Evolutionary conservation across 2,329 filamentous ascomycete species (phyloP).

Genomic region (Paecilomyces niveus): DNA sequence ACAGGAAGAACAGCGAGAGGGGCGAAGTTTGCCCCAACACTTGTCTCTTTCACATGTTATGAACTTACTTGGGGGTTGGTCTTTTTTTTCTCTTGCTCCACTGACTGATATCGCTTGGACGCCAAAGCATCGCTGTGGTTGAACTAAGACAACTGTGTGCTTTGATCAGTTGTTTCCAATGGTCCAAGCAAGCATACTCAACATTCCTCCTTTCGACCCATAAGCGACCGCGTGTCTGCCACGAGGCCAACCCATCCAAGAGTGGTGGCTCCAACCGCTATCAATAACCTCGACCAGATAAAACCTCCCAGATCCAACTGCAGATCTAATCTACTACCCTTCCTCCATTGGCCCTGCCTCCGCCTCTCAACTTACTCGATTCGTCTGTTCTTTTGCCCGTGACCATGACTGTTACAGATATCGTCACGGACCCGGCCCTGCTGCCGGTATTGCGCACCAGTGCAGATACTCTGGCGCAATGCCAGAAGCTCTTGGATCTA

Average conservation of each 20-base stretch:
- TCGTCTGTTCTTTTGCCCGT: background rate
- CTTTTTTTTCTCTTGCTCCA: background rate
- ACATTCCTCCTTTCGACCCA: conserved; percentile 6
- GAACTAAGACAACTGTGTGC: background rate
- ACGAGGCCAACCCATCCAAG: conserved; percentile 3
- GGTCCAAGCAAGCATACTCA: background rate
- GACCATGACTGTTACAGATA: conserved; percentile 49
- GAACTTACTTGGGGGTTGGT: no score
- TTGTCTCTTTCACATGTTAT: background rate
- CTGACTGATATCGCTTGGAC: background rate
- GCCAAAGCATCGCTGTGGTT: background rate
- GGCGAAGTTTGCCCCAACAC: conserved; percentile 4
- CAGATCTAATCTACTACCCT: conserved; percentile 1
- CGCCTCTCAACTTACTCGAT: background rate
- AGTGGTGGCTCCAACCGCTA: background rate
- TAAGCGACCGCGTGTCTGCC: conserved; percentile 9
- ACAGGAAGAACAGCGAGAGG: conserved; percentile 3
- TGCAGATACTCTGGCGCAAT: conserved; percentile 65
- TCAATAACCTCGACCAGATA: no score
- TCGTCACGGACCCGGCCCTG: conserved; percentile 60
- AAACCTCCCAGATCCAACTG: no score
- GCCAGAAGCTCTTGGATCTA: conserved; percentile 52
- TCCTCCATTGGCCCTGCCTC: conserved; percentile 5
- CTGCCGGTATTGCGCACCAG: conserved; percentile 64
- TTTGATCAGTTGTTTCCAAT: background rate